Evolutionary conservation across 2,329 filamentous ascomycete genomes (phyloP), one percentile per base, ranked within the genome.

Genomic region (Alternaria sp.): DNA sequence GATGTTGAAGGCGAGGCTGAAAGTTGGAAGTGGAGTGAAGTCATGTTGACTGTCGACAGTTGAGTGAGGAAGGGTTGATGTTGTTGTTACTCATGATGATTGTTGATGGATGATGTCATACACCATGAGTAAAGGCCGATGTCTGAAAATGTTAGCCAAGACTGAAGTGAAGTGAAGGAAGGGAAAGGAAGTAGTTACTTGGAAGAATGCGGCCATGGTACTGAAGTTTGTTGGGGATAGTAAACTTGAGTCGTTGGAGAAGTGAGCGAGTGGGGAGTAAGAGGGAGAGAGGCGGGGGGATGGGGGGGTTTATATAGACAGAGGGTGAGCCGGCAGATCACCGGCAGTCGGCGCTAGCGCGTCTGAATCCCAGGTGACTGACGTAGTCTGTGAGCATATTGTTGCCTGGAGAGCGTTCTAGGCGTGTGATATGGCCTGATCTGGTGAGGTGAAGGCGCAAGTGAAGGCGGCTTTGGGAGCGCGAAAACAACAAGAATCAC

Each of bases 121-220:
- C 56, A 58, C 23, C 56, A 53, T 53, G 56, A 53, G 33, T 45
- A 33, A 44, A 44, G 46, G 56, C 18, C 49, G n/a, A 45, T 26
- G 47, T 58, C 33, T 58, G 33, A 21, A 51, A 20, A 21, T 55
- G 33, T 26, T 43, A 43, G 33, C 5, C 11, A 43, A 3, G 12
- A 20, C 21, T 26, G 15, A 43, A 12, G 33, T 37, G 23, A 43
- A 55, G n/a, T 23, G 51, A 26, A 43, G 51, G 33, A 43, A 26
- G 4, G 10, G 4, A 20, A 9, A 20, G 6, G 12, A 26, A 41
- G n/a, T 6, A 18, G 2, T 41, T 26, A 26, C 51, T 55, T 55
- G 6, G 26, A 15, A 3, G 2, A 7, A 14, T 25, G 33, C 8
- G 20, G 2, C 51, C 33, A 55, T 18, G 7, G 8, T 20, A 21